phyloP scores from a whole-genome alignment of 2,329 filamentous ascomycete species.

The Camillea tinctor region DNA sequence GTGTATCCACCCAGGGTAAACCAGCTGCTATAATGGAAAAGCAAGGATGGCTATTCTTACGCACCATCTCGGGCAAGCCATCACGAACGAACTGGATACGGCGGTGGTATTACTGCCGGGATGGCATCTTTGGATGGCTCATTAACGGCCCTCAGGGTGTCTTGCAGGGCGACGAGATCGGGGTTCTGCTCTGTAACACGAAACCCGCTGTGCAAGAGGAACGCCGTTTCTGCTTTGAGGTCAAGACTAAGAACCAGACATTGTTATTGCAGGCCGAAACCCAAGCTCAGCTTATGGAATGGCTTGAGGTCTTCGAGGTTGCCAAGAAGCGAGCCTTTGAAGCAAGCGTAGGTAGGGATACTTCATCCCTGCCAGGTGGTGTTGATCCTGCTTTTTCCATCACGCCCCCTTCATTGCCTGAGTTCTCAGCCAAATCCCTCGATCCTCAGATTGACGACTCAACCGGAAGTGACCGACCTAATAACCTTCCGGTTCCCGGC shows the following conservation, averaged over 20 bases:
- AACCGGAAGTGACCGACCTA: conserved; percentile 54
- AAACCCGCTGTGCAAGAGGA: conserved; percentile 91
- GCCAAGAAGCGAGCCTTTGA: conserved; percentile 93
- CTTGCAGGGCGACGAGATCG: conserved; percentile 93
- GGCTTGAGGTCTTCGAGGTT: conserved; percentile 89
- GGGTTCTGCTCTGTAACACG: conserved; percentile 88
- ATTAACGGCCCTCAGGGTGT: conserved; percentile 83
- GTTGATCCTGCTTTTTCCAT: conserved; percentile 85
- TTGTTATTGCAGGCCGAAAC: conserved; percentile 91
- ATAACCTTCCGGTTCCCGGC: conserved; percentile 64
- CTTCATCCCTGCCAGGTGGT: conserved; percentile 45
- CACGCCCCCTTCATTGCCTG: conserved; percentile 79
- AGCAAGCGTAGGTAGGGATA: conserved; percentile 57
- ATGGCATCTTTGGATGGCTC: conserved; percentile 94
- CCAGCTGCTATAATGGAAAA: conserved; percentile 66
- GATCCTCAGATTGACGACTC: conserved; percentile 58
- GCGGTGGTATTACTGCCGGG: conserved; percentile 93
- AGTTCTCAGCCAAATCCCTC: conserved; percentile 79
- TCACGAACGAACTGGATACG: conserved; percentile 86
- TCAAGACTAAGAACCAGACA: conserved; percentile 94
- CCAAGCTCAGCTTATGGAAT: conserved; percentile 86
- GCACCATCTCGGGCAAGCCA: conserved; percentile 81
- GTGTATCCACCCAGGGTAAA: conserved; percentile 55
- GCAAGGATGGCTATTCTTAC: conserved; percentile 90
- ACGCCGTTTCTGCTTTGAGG: conserved; percentile 93